Conservation (phyloP, 495 filamentous ascomycete species). For the Annulohypoxylon nitens region DNA sequence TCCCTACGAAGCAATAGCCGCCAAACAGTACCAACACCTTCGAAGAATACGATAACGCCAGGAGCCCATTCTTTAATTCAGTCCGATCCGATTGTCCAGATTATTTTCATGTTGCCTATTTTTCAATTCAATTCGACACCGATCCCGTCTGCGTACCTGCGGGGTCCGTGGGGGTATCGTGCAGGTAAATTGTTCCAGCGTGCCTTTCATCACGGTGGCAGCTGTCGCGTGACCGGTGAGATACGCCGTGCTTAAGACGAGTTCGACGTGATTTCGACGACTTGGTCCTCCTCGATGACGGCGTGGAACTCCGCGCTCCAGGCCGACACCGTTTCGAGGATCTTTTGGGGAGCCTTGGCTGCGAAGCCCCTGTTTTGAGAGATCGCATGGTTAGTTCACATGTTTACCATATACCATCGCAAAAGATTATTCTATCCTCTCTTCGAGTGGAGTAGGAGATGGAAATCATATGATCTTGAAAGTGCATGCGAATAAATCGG, state of each 20-base stretch:
- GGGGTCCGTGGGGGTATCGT: constrained; percentile 41
- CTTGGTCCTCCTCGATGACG: constrained; percentile 80
- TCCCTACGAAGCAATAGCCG: constrained; percentile 31
- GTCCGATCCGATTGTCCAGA: constrained; percentile 10
- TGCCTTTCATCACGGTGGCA: constrained; percentile 2
- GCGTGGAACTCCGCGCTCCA: constrained; percentile 74
- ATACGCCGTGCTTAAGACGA: constrained; percentile 5
- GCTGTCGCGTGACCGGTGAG: constrained; percentile 4
- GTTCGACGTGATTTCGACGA: constrained; percentile 58
- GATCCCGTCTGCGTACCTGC: constrained; percentile 23
- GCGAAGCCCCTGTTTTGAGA: constrained; percentile 74
- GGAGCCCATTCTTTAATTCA: constrained; percentile 32
- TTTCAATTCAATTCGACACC: constrained; percentile 11
- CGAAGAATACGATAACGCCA: constrained; percentile 30
- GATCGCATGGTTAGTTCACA: constrained; percentile 15
- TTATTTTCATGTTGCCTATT: constrained; percentile 24
- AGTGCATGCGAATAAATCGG: constrained; percentile 4
- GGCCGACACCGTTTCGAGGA: constrained; percentile 76
- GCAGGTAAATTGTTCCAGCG: constrained; percentile 21
- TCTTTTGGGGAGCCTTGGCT: constrained; percentile 74
- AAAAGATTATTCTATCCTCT: neutral
- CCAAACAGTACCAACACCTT: constrained; percentile 10
- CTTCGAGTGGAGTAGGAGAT: neutral
- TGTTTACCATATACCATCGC: neutral
- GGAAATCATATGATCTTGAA: neutral